Evolutionary conservation across 176 grass and related monocot species (phyloP), one percentile per base, ranked within the genome.

Genomic region (Guadua angustifolia): DNA sequence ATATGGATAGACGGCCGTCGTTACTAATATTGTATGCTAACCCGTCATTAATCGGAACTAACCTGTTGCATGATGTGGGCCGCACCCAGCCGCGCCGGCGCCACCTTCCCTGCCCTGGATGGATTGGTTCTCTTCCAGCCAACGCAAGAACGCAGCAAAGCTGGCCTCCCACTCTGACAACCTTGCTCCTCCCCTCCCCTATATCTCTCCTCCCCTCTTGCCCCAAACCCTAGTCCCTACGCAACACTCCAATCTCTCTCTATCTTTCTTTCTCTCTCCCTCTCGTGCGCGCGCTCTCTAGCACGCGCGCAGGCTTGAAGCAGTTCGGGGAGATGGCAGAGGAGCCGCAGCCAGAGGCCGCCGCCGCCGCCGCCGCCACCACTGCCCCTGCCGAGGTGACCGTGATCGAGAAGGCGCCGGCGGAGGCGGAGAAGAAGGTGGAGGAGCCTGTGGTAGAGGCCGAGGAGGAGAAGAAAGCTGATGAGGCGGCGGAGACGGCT

Each of bases 321-420:
- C n/a, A 51, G 39, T 72, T 85, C 51, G 38, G 74, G 71, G 39
- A 75, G 55, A 97, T 97, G 95, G 92, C 92, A 14, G 86, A 94
- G 69, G 95, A 97, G 81, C 78, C 90, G 69, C 78, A 89, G 63
- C 79, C 88, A 17, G 65, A 82, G 85, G 71, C 87, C 32, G 40
- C 85, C 39, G 81, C 81, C 61, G 58, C 83, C 17, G 45, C 75
- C 32, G 35, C 85, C 39, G 81, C 81, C 61, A 50, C 83, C 17
- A 44, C 75, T 24, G 35, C 62, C 21, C 80, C 84, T 3, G 39
- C 77, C 0, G 91, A 87, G 67, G 88, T 92, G 18, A 84, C 83
- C 22, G 88, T 88, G n/a, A 36, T 81, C 29, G 88, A 92, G 51
- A 64, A 81, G 61, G 81, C 67, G 26, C 77, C 73, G 33, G 81